Base-by-base conservation (phyloP, 106 monocot genomes). In the Xerophyta viscosa region DNA sequence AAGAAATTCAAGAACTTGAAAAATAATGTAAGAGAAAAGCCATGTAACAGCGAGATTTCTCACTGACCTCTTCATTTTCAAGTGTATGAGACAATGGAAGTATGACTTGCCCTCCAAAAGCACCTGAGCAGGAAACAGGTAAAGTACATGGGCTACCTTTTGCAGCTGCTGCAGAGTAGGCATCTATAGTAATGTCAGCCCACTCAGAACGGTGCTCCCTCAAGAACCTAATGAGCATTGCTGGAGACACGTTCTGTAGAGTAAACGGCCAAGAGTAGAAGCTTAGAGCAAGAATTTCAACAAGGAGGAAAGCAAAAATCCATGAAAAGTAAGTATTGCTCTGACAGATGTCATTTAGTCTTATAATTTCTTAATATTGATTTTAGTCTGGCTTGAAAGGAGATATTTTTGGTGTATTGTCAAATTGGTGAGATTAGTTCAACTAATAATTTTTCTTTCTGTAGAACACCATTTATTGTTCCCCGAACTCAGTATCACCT, bases 181-280 rank as follows among this genome's bases (percentile, higher is more conserved):
- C 70, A 64, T 86, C 86, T 44, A 86, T 67, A 43, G 56, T 80
- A 63, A 59, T 64, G 65, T 80, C 80, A 30, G 73, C 76, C 86
- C 86, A 86, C 60, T 86, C 80, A 24, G 86, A 86, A 27, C 86
- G 65, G 28, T 86, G 86, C 33, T 86, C 86, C 20, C 80, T 52
- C 21, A 86, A 51, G 31, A 80, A 86, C 29, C 56, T 64, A 37
- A 80, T 15, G 23, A 86, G 86, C 61, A 77, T 36, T 56, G 66
- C 63, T 46, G 80, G 86, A 70, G 72, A 65, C 11, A 80, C 66
- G 57, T 80, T 71, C 86, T 86, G 54, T 20, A 54, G 14, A n/a
- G 9, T 48, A 42, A 54, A 44, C 5, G 2, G 21, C 4, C 13
- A 29, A 36, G 46, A 30, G 29, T 45, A 56, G 42, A 41, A 27